Conservation (phyloP, 352 stramenopile genomes). For the Phytopythium oedochilum region DNA sequence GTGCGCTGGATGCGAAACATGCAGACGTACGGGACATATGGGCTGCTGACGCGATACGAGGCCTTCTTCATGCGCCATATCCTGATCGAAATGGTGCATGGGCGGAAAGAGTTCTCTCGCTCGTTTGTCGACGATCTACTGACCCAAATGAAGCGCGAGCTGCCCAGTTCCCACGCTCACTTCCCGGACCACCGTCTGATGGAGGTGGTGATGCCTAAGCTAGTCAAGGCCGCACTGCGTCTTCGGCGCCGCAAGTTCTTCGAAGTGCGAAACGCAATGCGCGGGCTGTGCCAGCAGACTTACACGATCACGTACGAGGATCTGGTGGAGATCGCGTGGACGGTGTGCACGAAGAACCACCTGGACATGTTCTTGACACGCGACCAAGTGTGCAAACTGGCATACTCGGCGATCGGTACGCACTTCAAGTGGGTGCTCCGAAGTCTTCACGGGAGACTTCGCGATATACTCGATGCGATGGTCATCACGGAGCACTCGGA, state of each 20-base stretch:
- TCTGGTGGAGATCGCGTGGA: constrained; percentile 34
- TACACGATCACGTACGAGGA: constrained; percentile 38
- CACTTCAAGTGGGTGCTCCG: neutral
- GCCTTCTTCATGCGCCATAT: constrained; percentile 28
- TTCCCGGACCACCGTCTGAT: constrained; percentile 38
- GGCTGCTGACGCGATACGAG: constrained; percentile 56
- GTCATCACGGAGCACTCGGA: neutral
- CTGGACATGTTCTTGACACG: constrained; percentile 9
- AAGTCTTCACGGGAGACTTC: neutral
- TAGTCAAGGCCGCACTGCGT: constrained; percentile 25
- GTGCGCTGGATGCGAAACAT: constrained; percentile 32
- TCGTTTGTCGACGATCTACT: constrained; percentile 15
- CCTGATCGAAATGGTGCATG: constrained; percentile 2
- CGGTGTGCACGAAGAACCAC: constrained; percentile 31
- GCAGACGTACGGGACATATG: constrained; percentile 25
- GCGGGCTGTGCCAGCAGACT: constrained; percentile 23
- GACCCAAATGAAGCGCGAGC: constrained; percentile 43
- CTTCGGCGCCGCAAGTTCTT: constrained; percentile 34
- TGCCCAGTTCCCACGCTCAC: constrained; percentile 36
- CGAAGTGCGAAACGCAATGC: constrained; percentile 44
- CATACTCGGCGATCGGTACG: neutral
- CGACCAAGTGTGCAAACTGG: constrained; percentile 1
- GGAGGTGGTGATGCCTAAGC: constrained; percentile 28
- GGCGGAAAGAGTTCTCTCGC: constrained; percentile 4
- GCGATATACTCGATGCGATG: neutral